Percentiles rank a stretch among this genome's conserved stretches.
phyloP scores from a whole-genome alignment of 495 filamentous ascomycete species.

The Echria macrotheca region DNA sequence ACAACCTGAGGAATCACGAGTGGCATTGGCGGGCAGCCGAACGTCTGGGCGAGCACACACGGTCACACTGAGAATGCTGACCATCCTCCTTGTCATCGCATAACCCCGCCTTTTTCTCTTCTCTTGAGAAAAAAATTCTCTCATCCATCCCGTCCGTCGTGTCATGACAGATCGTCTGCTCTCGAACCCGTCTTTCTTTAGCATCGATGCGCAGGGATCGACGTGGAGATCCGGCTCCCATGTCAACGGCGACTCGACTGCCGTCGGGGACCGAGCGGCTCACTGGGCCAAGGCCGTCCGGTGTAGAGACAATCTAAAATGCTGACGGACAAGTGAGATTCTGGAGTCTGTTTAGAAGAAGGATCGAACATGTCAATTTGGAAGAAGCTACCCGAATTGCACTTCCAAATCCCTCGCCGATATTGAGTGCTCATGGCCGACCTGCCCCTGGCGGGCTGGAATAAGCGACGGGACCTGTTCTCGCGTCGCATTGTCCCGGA shows the following conservation, averaged over 20 bases:
- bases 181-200: no score
- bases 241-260: no score
- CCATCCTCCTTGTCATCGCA: slow-evolving; percentile 1
- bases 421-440: not conserved
- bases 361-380: slow-evolving; percentile 1
- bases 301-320: slow-evolving; percentile 7
- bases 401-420: slow-evolving; percentile 1
- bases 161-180: no score
- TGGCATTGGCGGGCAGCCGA: not conserved
- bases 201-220: no score
- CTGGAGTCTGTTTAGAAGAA: not conserved
- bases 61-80: slow-evolving; percentile 3
- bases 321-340: slow-evolving; percentile 9
- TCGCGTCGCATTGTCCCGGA: slow-evolving; percentile 3
- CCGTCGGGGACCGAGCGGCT: no score
- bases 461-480: slow-evolving; percentile 3
- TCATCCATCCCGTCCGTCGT: not conserved
- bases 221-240: no score
- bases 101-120: slow-evolving; percentile 10
- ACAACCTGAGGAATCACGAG: slow-evolving; percentile 1
- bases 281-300: not conserved
- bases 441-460: slow-evolving; percentile 1
- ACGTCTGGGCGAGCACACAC: not conserved
- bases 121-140: not conserved
- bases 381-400: slow-evolving; percentile 5